phyloP scores from a whole-genome alignment of 129 eudicot genomes.

The Ambrosia trifida region DNA sequence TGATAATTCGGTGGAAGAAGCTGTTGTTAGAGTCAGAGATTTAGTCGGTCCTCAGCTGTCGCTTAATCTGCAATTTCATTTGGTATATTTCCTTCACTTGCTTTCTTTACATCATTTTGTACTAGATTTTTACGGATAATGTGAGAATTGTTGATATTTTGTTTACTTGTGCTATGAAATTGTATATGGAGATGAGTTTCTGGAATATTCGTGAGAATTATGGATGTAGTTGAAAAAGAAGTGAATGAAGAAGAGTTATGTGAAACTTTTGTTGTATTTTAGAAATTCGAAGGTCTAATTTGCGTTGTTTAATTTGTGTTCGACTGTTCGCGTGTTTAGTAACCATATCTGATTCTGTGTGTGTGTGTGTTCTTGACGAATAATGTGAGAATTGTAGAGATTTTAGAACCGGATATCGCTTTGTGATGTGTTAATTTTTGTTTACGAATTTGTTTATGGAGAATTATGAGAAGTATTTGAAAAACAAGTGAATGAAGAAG shows the following conservation, averaged over 20 bases:
- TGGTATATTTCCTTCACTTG: slow-evolving; percentile 43
- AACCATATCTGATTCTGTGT: background rate
- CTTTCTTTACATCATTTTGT: background rate
- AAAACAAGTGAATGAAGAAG: background rate
- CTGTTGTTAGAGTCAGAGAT: slow-evolving; percentile 58
- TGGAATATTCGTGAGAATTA: background rate
- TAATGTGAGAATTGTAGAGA: background rate
- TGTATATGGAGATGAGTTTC: background rate
- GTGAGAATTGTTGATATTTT: background rate
- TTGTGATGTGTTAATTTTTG: background rate
- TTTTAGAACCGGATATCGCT: background rate
- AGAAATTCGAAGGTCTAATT: no score
- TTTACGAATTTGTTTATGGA: background rate
- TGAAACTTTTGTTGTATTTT: no score
- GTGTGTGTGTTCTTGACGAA: background rate
- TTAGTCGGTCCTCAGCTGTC: slow-evolving; percentile 71
- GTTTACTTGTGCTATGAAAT: background rate
- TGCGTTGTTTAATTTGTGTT: no score
- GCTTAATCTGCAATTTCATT: slow-evolving; percentile 62
- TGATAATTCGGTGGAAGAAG: slow-evolving; percentile 82
- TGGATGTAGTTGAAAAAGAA: no score
- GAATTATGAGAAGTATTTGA: background rate
- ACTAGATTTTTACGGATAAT: background rate
- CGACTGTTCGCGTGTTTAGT: no score
- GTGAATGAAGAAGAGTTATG: background rate